Conservation (phyloP, 2,329 filamentous ascomycete species). For the Talaromyces marneffei region DNA sequence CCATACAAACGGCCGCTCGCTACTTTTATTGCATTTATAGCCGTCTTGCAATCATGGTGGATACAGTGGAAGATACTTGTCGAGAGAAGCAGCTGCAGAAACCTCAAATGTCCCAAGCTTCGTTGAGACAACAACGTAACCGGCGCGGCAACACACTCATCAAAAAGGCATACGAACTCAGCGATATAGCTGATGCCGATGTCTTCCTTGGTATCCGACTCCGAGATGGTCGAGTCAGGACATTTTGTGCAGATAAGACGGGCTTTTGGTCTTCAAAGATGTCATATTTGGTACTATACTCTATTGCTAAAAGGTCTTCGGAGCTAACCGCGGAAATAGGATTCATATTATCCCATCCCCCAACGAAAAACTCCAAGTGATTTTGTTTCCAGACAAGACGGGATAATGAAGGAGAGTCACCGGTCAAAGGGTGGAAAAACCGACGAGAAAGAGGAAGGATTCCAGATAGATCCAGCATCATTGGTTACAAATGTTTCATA, state of each 20-base stretch:
- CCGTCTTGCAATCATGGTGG: neutral
- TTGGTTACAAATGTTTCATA: constrained; percentile 1
- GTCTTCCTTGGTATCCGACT: neutral
- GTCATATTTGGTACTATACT: neutral
- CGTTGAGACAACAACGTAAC: neutral
- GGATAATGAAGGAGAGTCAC: neutral
- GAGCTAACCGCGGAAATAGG: neutral
- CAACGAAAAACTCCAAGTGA: neutral
- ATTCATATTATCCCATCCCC: constrained; percentile 4
- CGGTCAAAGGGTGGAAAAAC: neutral
- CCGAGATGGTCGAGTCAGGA: neutral
- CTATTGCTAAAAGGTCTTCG: neutral
- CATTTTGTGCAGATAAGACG: constrained; percentile 3
- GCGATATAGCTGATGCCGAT: neutral
- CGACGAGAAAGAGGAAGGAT: neutral
- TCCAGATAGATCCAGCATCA: neutral
- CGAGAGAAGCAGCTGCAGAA: neutral
- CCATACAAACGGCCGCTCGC: neutral
- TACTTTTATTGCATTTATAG: neutral
- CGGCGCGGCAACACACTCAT: neutral
- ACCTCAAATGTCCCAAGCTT: neutral
- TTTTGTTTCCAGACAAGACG: constrained; percentile 1
- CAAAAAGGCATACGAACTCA: constrained; percentile 1
- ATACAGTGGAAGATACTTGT: neutral
- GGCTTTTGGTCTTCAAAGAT: constrained; percentile 5